Conservation (phyloP, 169 alveolate species). For the Cryptosporidium felis region DNA sequence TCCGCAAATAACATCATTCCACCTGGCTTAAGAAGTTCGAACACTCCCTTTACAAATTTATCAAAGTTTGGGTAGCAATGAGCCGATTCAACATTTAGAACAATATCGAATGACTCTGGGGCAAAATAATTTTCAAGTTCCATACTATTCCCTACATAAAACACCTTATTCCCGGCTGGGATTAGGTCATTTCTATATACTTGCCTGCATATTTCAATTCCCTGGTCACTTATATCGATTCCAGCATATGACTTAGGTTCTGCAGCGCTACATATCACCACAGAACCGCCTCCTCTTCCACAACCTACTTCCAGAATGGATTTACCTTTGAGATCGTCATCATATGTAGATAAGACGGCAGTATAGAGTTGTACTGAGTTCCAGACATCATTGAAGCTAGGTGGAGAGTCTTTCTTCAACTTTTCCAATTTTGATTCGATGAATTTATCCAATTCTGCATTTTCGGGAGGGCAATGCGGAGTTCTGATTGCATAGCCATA, state of each 20-base stretch:
- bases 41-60: conserved; percentile 57
- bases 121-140: conserved; percentile 68
- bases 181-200: conserved; percentile 32
- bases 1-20: conserved; percentile 72
- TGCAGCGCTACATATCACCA: conserved; percentile 64
- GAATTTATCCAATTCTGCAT: conserved; percentile 39
- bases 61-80: conserved; percentile 66
- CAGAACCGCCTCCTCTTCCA: conserved; percentile 70
- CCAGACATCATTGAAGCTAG: conserved; percentile 55
- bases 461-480: conserved; percentile 65
- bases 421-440: conserved; percentile 54
- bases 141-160: conserved; percentile 68
- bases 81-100: conserved; percentile 57
- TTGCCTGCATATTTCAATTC: conserved; percentile 64
- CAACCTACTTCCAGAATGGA: conserved; percentile 62
- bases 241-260: conserved; percentile 70
- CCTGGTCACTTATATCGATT: conserved; percentile 65
- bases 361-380: conserved; percentile 62
- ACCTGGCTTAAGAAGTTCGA: conserved; percentile 53
- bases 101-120: conserved; percentile 54
- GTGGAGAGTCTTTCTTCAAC: conserved; percentile 54
- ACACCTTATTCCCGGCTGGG: conserved; percentile 67
- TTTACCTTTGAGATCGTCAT: conserved; percentile 39
- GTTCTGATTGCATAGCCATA: conserved; percentile 60
- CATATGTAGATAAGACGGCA: conserved; percentile 63